Base-by-base conservation (phyloP, 2,329 filamentous ascomycete species). In the Xylariomycetidae sp. region DNA sequence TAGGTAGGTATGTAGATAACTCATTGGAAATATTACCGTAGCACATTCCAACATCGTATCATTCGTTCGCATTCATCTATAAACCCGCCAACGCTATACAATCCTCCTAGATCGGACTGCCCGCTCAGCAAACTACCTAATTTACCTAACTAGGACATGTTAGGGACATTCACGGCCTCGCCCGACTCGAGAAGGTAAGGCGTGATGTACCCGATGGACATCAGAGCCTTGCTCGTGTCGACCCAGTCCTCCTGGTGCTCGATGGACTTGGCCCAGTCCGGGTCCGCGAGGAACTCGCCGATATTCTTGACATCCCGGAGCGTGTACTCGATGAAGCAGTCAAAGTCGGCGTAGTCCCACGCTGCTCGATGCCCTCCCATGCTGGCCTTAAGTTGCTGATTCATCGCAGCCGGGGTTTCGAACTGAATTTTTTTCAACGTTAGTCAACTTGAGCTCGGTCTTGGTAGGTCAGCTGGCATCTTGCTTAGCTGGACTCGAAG, bases 281-380 rank as follows among this genome's bases (percentile, higher is more conserved):
- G 48, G 34, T 52, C 45, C 6, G 41, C n/a, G 30, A 48, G 37
- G 17, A 53, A 28, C 9, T 34, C 37, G n/a, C 30, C 30, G 28
- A 52, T 42, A 10, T 27, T 27, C 16, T 49, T 16, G 7, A 39
- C 17, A 23, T 36, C 40, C 10, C 41, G 40, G 15, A 51, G 19
- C 6, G 16, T 34, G 34, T 53, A 53, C 38, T 56, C 48, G 26
- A 54, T 45, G 25, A 55, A 40, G 32, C 43, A 48, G 34, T 54
- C 51, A 27, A 44, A 49, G 17, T 51, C 47, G 11, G 46, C 44
- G 25, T 40, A 36, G 13, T 36, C 25, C 40, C 37, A 42, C 14
- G 14, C 22, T 9, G 31, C 15, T 8, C 42, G 32, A 20, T 32
- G 8, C 31, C 31, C 37, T n/a, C 40, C 29, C 8, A 29, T 37